phyloP scores from a whole-genome alignment of 306 rosid genomes.

The Prunus padus region DNA sequence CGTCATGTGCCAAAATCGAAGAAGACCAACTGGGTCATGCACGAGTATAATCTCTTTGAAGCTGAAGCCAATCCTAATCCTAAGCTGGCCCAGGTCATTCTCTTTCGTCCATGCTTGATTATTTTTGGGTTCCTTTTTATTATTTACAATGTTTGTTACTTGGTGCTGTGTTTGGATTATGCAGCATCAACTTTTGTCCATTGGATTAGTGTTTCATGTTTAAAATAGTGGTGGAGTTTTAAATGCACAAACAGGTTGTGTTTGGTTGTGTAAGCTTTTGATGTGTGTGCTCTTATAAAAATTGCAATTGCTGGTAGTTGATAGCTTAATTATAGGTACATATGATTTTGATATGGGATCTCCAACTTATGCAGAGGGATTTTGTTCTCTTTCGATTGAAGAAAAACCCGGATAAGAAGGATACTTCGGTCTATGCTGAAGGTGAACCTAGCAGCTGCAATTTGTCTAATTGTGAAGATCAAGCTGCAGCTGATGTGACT shows the following conservation, averaged over 20 bases:
- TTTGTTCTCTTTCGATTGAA: slow-evolving; percentile 53
- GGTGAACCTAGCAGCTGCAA: slow-evolving; percentile 26
- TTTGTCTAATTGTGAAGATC: slow-evolving; percentile 18
- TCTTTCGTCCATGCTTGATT: not conserved
- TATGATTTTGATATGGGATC: not conserved
- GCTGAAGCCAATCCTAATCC: not conserved
- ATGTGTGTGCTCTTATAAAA: not conserved
- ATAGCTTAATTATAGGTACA: no score
- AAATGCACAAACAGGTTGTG: not conserved
- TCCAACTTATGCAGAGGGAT: slow-evolving; percentile 40
- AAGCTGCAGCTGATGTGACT: not conserved
- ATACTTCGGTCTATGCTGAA: slow-evolving; percentile 14
- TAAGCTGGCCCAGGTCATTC: not conserved
- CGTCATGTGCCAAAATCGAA: slow-evolving; percentile 27
- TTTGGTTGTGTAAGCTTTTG: not conserved
- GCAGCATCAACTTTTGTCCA: not conserved
- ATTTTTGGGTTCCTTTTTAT: no score
- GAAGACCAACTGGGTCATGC: slow-evolving; percentile 54
- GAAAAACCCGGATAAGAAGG: slow-evolving; percentile 23
- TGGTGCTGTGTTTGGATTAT: not conserved
- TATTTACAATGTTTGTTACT: not conserved
- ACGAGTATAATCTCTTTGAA: slow-evolving; percentile 38
- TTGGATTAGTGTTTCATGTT: not conserved
- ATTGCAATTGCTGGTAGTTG: no score
- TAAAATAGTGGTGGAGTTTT: not conserved